phyloP scores from a whole-genome alignment of 306 rosid genomes.

The Prunus armeniaca region DNA sequence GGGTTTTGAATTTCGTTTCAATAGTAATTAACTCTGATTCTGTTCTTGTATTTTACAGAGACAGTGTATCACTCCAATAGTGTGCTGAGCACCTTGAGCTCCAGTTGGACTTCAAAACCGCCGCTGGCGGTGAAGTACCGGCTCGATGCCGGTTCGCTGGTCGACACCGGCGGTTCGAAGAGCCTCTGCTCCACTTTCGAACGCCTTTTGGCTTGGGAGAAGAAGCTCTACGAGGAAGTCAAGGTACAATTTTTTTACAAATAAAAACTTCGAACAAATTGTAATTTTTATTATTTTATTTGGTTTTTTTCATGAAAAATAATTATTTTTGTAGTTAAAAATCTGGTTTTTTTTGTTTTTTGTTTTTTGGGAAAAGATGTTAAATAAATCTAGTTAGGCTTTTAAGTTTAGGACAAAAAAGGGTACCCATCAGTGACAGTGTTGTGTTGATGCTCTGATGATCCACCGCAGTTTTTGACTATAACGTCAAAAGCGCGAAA shows the following conservation, averaged over 20 bases:
- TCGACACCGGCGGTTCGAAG: constrained; percentile 59
- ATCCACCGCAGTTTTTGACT: constrained; percentile 50
- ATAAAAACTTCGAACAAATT: no score
- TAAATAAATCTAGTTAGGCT: no score
- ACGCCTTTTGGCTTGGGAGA: constrained; percentile 96
- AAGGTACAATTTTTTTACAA: constrained; percentile 45
- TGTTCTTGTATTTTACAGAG: constrained; percentile 45
- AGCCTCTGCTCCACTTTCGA: constrained; percentile 89
- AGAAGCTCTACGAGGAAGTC: constrained; percentile 89
- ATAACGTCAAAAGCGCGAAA: constrained; percentile 21
- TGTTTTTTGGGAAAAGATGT: not conserved
- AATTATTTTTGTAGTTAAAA: not conserved
- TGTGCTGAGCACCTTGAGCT: constrained; percentile 79
- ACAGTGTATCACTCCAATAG: constrained; percentile 95
- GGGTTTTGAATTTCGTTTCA: not conserved
- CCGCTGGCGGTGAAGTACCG: constrained; percentile 86
- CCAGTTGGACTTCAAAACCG: constrained; percentile 97
- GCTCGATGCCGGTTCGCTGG: constrained; percentile 61
- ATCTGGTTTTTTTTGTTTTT: not conserved
- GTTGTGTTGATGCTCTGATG: not conserved
- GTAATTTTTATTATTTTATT: not conserved
- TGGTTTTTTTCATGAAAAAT: not conserved
- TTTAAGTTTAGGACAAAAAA: constrained; percentile 19
- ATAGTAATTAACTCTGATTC: not conserved
- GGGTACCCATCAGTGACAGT: constrained; percentile 5